A percentile compares a stretch with the other conserved stretches of the same genome.
These are phyloP conservation scores for Megacollybia marginata DNA, from an alignment of 768 basidiomycete species.

Conservation along the genomic window DNA sequence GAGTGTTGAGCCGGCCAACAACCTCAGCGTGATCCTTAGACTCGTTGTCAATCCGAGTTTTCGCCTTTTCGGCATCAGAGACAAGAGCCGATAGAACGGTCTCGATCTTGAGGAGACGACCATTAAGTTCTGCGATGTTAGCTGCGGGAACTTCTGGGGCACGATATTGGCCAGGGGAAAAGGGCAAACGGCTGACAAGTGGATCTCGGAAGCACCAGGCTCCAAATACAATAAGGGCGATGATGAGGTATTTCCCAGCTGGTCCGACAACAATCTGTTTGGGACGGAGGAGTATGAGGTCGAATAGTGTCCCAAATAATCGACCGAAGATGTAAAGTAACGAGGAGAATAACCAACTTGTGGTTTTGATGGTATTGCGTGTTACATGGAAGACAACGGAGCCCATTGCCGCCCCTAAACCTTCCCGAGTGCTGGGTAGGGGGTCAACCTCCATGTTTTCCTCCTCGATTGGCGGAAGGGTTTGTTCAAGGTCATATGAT, in stretches of 20 bases:
- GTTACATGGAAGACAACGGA: conserved; percentile 24
- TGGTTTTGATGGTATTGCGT: not conserved
- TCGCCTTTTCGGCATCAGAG: conserved; percentile 42
- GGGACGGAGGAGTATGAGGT: conserved; percentile 44
- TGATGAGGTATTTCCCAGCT: conserved; percentile 32
- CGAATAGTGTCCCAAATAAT: conserved; percentile 40
- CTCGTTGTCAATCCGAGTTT: conserved; percentile 46
- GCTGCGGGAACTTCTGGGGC: conserved; percentile 53
- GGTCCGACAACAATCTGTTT: conserved; percentile 22
- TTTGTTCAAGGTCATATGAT: conserved; percentile 19
- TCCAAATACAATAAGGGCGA: conserved; percentile 35
- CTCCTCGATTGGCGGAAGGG: conserved; percentile 46
- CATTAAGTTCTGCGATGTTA: conserved; percentile 60
- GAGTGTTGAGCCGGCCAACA: conserved; percentile 40
- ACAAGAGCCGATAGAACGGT: conserved; percentile 53
- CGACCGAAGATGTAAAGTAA: conserved; percentile 38
- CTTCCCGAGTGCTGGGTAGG: conserved; percentile 6
- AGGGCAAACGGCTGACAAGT: conserved; percentile 22
- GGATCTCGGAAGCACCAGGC: conserved; percentile 37
- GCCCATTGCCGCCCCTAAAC: conserved; percentile 30
- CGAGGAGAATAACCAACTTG: conserved; percentile 15
- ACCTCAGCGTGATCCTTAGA: conserved; percentile 44
- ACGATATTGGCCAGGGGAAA: conserved; percentile 29
- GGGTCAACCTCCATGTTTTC: conserved; percentile 16
- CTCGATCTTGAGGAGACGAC: conserved; percentile 59